phyloP scores from a whole-genome alignment of 2,329 filamentous ascomycete species.

The Pestalotiopsis sp. region DNA sequence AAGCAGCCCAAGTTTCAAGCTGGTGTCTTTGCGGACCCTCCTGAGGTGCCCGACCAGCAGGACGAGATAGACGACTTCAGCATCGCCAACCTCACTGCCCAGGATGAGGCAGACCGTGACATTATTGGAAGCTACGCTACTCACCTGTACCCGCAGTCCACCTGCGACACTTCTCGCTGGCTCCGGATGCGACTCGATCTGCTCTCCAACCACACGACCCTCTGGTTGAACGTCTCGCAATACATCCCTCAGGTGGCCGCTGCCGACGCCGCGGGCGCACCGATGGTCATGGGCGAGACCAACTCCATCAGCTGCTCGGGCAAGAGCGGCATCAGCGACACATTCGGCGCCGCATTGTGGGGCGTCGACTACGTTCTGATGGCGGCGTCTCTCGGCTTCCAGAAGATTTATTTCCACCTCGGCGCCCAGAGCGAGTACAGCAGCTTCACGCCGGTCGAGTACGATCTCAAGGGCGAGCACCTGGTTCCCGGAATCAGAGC shows the following conservation, averaged over 20 bases:
- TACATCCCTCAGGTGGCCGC: slow-evolving; percentile 32
- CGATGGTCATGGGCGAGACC: slow-evolving; percentile 47
- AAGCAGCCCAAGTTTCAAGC: slow-evolving; percentile 31
- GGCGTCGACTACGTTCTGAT: slow-evolving; percentile 43
- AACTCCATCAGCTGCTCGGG: slow-evolving; percentile 42
- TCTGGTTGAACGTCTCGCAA: slow-evolving; percentile 36
- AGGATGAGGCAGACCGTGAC: slow-evolving; percentile 28
- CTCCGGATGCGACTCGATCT: slow-evolving; percentile 32
- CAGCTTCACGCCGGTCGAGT: slow-evolving; percentile 29
- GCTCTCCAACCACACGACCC: slow-evolving; percentile 30
- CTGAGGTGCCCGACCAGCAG: slow-evolving; percentile 36
- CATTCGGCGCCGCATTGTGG: slow-evolving; percentile 51
- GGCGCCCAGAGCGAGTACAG: slow-evolving; percentile 35
- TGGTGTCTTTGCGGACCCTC: slow-evolving; percentile 35
- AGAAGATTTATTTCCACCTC: slow-evolving; percentile 44
- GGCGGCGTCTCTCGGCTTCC: slow-evolving; percentile 33
- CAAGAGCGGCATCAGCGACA: slow-evolving; percentile 41
- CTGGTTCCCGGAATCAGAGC: slow-evolving; percentile 29
- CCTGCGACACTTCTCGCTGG: slow-evolving; percentile 32
- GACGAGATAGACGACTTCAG: slow-evolving; percentile 35
- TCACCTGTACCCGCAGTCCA: slow-evolving; percentile 38
- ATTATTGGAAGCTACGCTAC: slow-evolving; percentile 33
- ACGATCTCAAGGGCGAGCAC: slow-evolving; percentile 30
- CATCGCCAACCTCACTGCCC: slow-evolving; percentile 32
- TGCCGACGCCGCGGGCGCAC: slow-evolving; percentile 33